Percentiles rank a stretch among this genome's conserved stretches.
Conservation (phyloP, 495 filamentous ascomycete genomes). For the Aspergillus sparsus region DNA sequence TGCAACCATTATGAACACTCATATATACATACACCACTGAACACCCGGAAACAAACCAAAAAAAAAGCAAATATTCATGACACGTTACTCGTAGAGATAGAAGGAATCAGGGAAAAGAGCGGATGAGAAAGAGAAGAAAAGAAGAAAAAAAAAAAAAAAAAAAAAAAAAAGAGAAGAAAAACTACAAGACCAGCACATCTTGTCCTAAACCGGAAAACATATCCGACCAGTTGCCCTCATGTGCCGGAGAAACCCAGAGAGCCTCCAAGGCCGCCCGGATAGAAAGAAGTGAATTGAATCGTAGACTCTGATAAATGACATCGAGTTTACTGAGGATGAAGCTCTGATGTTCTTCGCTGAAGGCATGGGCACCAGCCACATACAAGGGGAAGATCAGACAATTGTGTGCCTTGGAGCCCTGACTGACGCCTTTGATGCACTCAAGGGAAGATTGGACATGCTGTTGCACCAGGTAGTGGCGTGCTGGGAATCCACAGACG, state of each 20-base stretch:
- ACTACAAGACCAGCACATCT: conserved; percentile 24
- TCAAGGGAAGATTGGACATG: conserved; percentile 23
- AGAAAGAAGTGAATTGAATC: conserved; percentile 21
- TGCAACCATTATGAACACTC: no score
- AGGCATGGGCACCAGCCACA: conserved; percentile 24
- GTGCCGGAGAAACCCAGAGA: conserved; percentile 13
- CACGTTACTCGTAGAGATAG: no score
- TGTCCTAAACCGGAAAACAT: conserved; percentile 23
- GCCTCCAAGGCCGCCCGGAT: conserved; percentile 22
- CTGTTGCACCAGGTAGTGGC: conserved; percentile 25
- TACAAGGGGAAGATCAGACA: conserved; percentile 27
- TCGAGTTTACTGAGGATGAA: conserved; percentile 21
- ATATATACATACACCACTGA: no score
- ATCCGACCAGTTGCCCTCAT: conserved; percentile 20
- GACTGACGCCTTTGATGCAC: conserved; percentile 23
- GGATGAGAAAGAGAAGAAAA: no score
- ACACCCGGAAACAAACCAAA: no score
- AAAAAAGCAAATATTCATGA: no score
- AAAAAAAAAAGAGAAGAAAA: neutral
- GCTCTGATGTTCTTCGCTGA: conserved; percentile 18
- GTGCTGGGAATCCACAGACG: conserved; percentile 22
- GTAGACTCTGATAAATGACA: conserved; percentile 18
- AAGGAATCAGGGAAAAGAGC: no score
- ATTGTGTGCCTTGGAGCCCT: conserved; percentile 22
- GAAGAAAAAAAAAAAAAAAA: neutral